These are phyloP conservation scores for Aspergillus vadensis DNA, from an alignment of 2,329 filamentous ascomycete species.

Conservation along the genomic window DNA sequence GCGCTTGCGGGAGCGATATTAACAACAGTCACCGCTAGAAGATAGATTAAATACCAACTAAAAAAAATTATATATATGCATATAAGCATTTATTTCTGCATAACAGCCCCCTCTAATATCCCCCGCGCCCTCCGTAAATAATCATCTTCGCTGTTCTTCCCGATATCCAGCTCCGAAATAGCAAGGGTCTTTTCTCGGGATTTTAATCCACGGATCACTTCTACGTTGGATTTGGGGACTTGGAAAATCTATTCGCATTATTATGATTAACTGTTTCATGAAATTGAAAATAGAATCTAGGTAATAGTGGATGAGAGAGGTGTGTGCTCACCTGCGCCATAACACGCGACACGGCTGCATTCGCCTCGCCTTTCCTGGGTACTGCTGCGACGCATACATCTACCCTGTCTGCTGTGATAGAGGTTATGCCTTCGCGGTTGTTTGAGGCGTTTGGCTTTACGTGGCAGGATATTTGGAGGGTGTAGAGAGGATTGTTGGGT, in stretches of 20 bases:
- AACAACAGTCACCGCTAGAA: not conserved
- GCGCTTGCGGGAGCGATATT: conserved; percentile 1
- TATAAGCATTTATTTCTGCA: conserved; percentile 1
- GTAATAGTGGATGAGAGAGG: not conserved
- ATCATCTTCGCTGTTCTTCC: conserved; percentile 33
- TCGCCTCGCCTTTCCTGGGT: conserved; percentile 68
- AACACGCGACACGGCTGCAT: conserved; percentile 65
- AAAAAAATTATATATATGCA: no score
- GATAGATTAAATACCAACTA: no score
- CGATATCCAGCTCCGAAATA: conserved; percentile 32
- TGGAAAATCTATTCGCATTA: conserved; percentile 52
- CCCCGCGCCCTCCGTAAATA: conserved; percentile 27
- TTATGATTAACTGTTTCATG: no score
- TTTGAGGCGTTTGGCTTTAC: conserved; percentile 68
- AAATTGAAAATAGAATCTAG: not conserved
- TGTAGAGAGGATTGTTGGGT: conserved; percentile 26
- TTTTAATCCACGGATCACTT: conserved; percentile 64
- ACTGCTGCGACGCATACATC: conserved; percentile 68
- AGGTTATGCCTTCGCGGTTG: conserved; percentile 61
- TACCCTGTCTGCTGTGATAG: conserved; percentile 59
- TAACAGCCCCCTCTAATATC: conserved; percentile 23
- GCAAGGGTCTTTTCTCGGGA: conserved; percentile 64
- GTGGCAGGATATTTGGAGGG: conserved; percentile 64
- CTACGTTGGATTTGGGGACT: conserved; percentile 64
- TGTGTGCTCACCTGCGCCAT: conserved; percentile 57